Conservation (phyloP, 495 filamentous ascomycete genomes). For the Neurospora sp. region DNA sequence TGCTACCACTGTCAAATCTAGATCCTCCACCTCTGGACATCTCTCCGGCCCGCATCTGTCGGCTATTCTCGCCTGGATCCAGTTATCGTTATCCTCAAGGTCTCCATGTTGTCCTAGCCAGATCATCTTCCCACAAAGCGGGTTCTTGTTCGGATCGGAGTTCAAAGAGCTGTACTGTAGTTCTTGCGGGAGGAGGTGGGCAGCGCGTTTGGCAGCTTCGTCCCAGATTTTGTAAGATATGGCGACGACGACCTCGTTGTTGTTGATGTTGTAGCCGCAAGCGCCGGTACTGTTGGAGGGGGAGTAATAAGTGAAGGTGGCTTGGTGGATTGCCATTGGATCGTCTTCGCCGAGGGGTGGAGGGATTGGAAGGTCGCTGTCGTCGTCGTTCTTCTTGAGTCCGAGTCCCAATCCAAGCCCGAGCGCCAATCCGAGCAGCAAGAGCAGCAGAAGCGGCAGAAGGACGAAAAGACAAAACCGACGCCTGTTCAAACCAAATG, state of each 20-base stretch:
- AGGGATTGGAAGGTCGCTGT: neutral
- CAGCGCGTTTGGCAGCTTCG: slow-evolving; percentile 19
- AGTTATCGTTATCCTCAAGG: slow-evolving; percentile 22
- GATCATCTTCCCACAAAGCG: slow-evolving; percentile 57
- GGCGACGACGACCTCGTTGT: slow-evolving; percentile 50
- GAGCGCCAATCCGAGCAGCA: neutral
- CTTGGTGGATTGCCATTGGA: neutral
- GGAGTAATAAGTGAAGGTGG: slow-evolving; percentile 18
- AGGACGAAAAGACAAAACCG: neutral
- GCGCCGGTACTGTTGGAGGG: slow-evolving; percentile 46
- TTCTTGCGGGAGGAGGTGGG: slow-evolving; percentile 5
- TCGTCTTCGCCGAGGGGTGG: neutral
- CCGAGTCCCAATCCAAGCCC: neutral
- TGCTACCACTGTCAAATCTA: slow-evolving; percentile 53
- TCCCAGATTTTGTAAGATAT: slow-evolving; percentile 61
- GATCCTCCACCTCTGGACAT: slow-evolving; percentile 46
- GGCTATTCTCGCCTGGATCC: slow-evolving; percentile 59
- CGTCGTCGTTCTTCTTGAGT: neutral
- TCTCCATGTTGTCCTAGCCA: slow-evolving; percentile 37
- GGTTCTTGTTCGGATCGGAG: slow-evolving; percentile 58
- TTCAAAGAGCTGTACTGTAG: slow-evolving; percentile 9
- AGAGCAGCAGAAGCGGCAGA: neutral
- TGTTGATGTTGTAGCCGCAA: slow-evolving; percentile 50
- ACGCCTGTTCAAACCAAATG: neutral
- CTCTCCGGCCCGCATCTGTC: slow-evolving; percentile 54